Evolutionary conservation across 768 basidiomycete genomes (phyloP).

Genomic region (Rhizopogon roseolus): DNA sequence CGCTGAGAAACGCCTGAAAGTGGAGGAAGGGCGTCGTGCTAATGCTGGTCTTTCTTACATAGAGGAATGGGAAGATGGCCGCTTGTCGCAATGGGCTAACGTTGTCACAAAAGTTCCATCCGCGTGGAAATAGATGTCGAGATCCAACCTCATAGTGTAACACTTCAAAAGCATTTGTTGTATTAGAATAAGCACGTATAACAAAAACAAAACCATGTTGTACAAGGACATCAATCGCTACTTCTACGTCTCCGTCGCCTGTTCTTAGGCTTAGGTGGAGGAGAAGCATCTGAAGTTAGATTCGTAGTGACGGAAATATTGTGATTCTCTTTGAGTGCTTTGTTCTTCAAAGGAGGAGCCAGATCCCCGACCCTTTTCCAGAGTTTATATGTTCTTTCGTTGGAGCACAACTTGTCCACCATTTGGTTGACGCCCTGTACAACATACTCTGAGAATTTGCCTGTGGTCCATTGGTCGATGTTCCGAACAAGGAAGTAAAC

Average conservation of each 20-base stretch:
- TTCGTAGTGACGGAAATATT: conserved; percentile 18
- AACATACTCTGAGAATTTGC: conserved; percentile 36
- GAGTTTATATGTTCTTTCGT: conserved; percentile 32
- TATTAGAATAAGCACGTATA: conserved; percentile 8
- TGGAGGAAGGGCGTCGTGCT: conserved; percentile 60
- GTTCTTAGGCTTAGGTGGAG: conserved; percentile 21
- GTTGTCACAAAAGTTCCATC: conserved; percentile 70
- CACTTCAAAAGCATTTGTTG: conserved; percentile 3
- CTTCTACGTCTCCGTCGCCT: conserved; percentile 26
- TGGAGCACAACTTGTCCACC: conserved; percentile 27
- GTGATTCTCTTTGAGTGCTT: conserved; percentile 30
- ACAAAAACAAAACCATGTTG: not conserved
- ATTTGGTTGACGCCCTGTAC: conserved; percentile 34
- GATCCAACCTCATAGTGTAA: conserved; percentile 4
- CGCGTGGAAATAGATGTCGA: conserved; percentile 54
- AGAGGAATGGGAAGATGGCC: conserved; percentile 72
- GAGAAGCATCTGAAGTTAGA: conserved; percentile 18
- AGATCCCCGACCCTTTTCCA: conserved; percentile 45
- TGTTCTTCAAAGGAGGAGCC: conserved; percentile 9
- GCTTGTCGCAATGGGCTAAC: conserved; percentile 64
- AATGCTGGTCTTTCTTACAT: conserved; percentile 65
- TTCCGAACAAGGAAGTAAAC: conserved; percentile 49
- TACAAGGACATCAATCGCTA: conserved; percentile 12
- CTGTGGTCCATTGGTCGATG: conserved; percentile 48
- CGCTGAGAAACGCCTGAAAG: conserved; percentile 79